Evolutionary conservation across 1,284 basidiomycete species (phyloP).

Genomic region (Ustilago esculenta): DNA sequence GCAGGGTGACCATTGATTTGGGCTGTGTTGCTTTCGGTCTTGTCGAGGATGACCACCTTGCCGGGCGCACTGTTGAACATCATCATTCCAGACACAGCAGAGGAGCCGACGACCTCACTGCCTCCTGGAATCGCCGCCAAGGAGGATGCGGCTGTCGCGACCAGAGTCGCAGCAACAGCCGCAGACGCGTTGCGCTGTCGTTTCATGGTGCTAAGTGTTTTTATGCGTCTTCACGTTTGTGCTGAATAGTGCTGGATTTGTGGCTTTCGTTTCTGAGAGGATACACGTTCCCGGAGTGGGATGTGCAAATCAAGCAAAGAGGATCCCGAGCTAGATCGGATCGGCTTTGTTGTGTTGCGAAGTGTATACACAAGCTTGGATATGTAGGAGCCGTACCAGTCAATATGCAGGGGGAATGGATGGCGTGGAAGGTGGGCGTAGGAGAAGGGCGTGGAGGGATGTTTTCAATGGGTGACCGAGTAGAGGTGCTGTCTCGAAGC

Average conservation of each 20-base stretch:
- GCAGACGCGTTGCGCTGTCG: slow-evolving; percentile 9
- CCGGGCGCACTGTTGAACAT: slow-evolving; percentile 55
- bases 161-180: slow-evolving; percentile 21
- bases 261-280: too few relatives aligned
- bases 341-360: background rate
- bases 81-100: slow-evolving; percentile 61
- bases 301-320: background rate
- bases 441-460: background rate
- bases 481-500: too few relatives aligned
- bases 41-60: slow-evolving; percentile 67
- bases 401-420: background rate
- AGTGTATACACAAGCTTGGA: too few relatives aligned
- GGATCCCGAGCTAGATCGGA: background rate
- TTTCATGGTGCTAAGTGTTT: slow-evolving; percentile 8
- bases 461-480: too few relatives aligned
- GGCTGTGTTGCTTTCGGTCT: slow-evolving; percentile 64
- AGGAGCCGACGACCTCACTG: slow-evolving; percentile 48
- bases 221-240: background rate
- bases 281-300: too few relatives aligned
- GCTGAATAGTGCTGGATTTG: too few relatives aligned
- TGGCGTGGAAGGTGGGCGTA: background rate
- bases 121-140: slow-evolving; percentile 44
- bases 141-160: slow-evolving; percentile 11
- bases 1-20: slow-evolving; percentile 48
- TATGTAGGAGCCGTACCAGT: too few relatives aligned